Conservation (phyloP, 805 yeast species). For the Schwanniomyces sp. region DNA sequence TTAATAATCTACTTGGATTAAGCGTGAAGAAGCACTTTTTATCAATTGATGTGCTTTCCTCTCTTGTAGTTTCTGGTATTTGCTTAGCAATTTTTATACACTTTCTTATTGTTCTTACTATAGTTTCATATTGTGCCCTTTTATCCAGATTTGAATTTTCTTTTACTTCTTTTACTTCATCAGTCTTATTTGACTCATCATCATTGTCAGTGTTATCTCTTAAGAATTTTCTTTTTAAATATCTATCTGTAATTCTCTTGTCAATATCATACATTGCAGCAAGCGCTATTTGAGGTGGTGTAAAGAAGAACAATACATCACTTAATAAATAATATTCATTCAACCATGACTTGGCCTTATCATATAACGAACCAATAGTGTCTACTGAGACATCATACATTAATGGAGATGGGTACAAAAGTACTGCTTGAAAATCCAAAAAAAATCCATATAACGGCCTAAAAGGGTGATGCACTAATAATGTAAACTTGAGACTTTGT, state of each 20-base stretch:
- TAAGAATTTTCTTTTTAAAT: conserved; percentile 64
- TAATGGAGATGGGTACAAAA: conserved; percentile 42
- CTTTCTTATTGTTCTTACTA: conserved; percentile 45
- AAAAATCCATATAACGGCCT: conserved; percentile 93
- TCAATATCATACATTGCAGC: conserved; percentile 76
- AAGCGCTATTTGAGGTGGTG: conserved; percentile 95
- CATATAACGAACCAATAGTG: conserved; percentile 68
- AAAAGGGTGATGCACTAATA: conserved; percentile 85
- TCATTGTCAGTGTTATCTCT: conserved; percentile 12
- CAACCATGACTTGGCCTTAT: conserved; percentile 63
- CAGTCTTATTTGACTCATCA: conserved; percentile 9
- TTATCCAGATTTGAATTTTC: conserved; percentile 6
- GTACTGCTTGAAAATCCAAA: conserved; percentile 73
- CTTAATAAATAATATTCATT: conserved; percentile 65
- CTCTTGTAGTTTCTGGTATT: conserved; percentile 49
- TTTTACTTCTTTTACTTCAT: conserved; percentile 19
- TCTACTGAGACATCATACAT: conserved; percentile 48
- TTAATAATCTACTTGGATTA: conserved; percentile 55
- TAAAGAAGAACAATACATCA: conserved; percentile 72
- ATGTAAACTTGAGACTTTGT: conserved; percentile 73
- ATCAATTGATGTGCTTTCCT: conserved; percentile 62
- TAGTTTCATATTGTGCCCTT: conserved; percentile 38
- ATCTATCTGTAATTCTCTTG: conserved; percentile 60
- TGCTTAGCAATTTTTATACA: conserved; percentile 51
- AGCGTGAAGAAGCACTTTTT: conserved; percentile 62